A percentile compares a stretch with the other conserved stretches of the same genome.
Evolutionary conservation across 1,284 basidiomycete genomes (phyloP).

Genomic region (Apiotrichum porosum): DNA sequence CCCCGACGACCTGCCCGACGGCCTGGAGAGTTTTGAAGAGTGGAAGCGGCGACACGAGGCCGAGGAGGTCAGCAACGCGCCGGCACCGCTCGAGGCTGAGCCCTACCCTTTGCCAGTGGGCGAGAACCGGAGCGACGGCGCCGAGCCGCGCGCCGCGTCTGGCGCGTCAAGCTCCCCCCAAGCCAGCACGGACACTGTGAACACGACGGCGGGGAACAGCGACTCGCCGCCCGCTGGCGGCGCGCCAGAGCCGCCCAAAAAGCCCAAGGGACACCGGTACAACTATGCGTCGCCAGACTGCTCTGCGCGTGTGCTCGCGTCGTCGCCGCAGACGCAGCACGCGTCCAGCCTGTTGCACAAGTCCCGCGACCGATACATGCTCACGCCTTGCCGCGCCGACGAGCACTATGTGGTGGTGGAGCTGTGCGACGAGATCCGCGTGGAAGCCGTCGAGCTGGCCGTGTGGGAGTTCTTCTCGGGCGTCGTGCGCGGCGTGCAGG

Average conservation of each 20-base stretch:
- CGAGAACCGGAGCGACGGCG: not conserved
- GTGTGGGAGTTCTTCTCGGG: conserved; percentile 99
- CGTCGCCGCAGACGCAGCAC: conserved; percentile 78
- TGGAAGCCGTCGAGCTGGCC: conserved; percentile 92
- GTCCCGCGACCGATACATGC: conserved; percentile 94
- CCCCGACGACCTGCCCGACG: not conserved
- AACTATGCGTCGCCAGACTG: conserved; percentile 94
- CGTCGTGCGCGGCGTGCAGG: conserved; percentile 84
- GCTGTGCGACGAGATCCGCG: conserved; percentile 92
- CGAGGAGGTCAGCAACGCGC: conserved; percentile 15
- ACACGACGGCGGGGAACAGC: not conserved
- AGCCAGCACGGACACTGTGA: not conserved
- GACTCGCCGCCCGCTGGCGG: not conserved
- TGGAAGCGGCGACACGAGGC: conserved; percentile 71
- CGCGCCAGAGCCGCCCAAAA: not conserved
- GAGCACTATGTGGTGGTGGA: conserved; percentile 88
- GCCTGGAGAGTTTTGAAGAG: conserved; percentile 74
- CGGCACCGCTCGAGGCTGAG: not conserved
- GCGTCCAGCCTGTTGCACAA: conserved; percentile 77
- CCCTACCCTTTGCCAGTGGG: not conserved
- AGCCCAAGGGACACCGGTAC: conserved; percentile 58
- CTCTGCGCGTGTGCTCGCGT: conserved; percentile 80
- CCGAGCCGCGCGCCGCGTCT: not conserved
- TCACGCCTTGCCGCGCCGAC: conserved; percentile 73
- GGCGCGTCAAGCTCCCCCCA: too few species aligned